Percentiles rank a stretch among this genome's conserved stretches.
Conservation (phyloP, 495 filamentous ascomycete genomes). For the Sphaerosporella brunnea region DNA sequence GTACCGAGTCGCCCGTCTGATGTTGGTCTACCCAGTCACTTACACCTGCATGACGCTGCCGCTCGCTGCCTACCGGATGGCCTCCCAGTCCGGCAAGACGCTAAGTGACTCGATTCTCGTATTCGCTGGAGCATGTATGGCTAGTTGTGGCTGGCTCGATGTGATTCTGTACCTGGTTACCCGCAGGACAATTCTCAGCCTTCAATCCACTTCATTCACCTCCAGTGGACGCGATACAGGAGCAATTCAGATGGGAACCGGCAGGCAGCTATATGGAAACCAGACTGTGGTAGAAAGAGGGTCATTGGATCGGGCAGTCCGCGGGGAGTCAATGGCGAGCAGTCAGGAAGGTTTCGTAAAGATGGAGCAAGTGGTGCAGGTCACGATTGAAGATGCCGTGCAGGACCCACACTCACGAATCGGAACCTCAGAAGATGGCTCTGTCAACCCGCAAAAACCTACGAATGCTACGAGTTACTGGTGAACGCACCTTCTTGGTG, state of each 20-base stretch:
- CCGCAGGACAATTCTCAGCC: constrained; percentile 33
- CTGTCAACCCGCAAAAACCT: too few relatives aligned
- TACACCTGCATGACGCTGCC: constrained; percentile 7
- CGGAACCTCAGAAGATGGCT: too few relatives aligned
- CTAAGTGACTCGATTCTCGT: constrained; percentile 45
- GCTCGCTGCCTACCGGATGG: constrained; percentile 5
- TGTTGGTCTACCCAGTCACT: constrained; percentile 4
- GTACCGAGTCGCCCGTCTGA: neutral
- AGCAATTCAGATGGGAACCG: neutral
- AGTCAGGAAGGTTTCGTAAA: constrained; percentile 4
- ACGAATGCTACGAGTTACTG: too few relatives aligned
- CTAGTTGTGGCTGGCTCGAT: constrained; percentile 57
- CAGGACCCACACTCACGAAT: too few relatives aligned
- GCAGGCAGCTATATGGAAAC: neutral
- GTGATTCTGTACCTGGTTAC: constrained; percentile 55
- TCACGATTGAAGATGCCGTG: constrained; percentile 3
- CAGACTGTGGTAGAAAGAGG: neutral
- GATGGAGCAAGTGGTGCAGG: constrained; percentile 5
- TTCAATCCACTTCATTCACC: neutral
- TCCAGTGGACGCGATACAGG: neutral
- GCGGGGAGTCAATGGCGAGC: neutral
- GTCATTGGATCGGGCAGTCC: neutral
- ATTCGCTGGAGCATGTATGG: constrained; percentile 52
- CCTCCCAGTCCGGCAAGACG: constrained; percentile 14
- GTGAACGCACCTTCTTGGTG: too few relatives aligned